Evolutionary conservation across 495 filamentous ascomycete species (phyloP), one percentile per base, ranked within the genome.

Genomic region (Penicillium maclennaniae): DNA sequence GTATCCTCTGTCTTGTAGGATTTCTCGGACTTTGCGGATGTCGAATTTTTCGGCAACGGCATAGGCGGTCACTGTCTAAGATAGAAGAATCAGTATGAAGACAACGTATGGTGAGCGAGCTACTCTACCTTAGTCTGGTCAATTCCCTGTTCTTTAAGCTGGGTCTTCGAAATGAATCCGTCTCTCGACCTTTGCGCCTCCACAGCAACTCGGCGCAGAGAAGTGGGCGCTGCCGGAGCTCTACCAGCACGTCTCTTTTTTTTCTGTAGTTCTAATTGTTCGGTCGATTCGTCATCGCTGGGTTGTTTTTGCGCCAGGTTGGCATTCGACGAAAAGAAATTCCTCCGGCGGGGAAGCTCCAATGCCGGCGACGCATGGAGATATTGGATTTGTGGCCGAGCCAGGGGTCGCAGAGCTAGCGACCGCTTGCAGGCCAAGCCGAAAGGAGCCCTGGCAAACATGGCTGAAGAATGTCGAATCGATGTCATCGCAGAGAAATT

Each of bases 21-120:
- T 85, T 16, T 84, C 81, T 47, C 83, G 78, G 4, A 89, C 88
- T 47, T 75, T 71, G 57, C 81, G 76, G 71, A 96, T 87, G 60
- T 93, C 79, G 70, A 93, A 96, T 62, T 87, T 84, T 65, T 95
- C 90, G 19, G 91, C 89, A 3, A 89, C 84, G 58, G 89, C 91
- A 59, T 91, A 86, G 3, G 91, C 91, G 26, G 83, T 89, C 37
- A 96, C 84, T 49, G 75, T 81, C 72, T 87, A 70, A 49, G 47
- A 63, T 39, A n/a, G 23, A 38, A 46, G 19, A 45, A 52, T 75
- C 44, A 76, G 68, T 47, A 48, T 31, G 16, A 51, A 31, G n/a
- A 10, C 21, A 23, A 7, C 6, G 8, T 9, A 42, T 46, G 39
- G 21, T 28, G 41, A 7, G 28, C 15, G 54, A 19, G 25, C 12